These are phyloP conservation scores for Cyclotella atomus DNA, from an alignment of 108 stramenopile genomes.

Conservation along the genomic window DNA sequence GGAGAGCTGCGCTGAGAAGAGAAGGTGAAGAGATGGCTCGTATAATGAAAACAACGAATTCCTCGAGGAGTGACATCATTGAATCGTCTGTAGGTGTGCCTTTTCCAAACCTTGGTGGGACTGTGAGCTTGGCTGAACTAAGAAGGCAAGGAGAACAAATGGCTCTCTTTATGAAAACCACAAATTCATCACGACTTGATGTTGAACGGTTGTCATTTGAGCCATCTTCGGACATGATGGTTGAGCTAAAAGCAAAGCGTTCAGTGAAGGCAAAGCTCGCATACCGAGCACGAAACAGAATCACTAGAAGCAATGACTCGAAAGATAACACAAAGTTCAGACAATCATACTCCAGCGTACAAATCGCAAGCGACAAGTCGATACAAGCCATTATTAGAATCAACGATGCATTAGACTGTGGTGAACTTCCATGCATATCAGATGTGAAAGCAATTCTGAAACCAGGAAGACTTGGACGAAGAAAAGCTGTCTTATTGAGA, in stretches of 20 bases:
- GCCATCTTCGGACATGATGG: constrained; percentile 34
- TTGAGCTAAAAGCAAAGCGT: constrained; percentile 20
- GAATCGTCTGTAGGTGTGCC: no score
- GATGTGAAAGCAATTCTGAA: constrained; percentile 69
- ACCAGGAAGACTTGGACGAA: constrained; percentile 52
- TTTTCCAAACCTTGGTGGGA: no score
- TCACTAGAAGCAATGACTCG: no score
- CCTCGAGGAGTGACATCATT: no score
- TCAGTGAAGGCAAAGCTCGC: constrained; percentile 59
- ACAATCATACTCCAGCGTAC: background rate
- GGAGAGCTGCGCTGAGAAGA: constrained; percentile 25
- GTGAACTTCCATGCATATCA: constrained; percentile 32
- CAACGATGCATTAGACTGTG: constrained; percentile 57
- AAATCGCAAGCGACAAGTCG: constrained; percentile 19
- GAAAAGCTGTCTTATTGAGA: constrained; percentile 54
- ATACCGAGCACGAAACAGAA: constrained; percentile 55
- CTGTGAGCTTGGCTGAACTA: no score
- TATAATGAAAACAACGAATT: background rate
- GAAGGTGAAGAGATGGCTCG: constrained; percentile 21
- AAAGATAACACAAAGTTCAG: constrained; percentile 23
- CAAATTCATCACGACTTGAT: background rate
- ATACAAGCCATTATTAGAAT: constrained; percentile 66
- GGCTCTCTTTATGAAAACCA: background rate
- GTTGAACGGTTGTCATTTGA: constrained; percentile 26
- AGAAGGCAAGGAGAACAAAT: constrained; percentile 23